Evolutionary conservation across 805 yeast species (phyloP).

Genomic region (Lipomyces orientalis): DNA sequence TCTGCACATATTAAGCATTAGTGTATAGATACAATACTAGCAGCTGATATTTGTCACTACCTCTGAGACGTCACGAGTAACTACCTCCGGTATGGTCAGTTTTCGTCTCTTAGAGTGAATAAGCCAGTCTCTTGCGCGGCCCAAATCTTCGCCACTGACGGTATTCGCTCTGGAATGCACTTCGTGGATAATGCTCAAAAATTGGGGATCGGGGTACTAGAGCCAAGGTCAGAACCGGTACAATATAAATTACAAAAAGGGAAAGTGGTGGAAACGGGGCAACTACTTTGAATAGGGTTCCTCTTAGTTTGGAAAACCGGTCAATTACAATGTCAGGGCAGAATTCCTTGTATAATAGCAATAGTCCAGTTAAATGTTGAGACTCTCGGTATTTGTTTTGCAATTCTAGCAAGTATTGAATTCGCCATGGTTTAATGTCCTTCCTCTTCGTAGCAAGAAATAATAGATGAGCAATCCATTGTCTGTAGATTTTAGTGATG

Average conservation of each 20-base stretch:
- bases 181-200: slow-evolving; percentile 9
- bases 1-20: not conserved
- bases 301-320: slow-evolving; percentile 8
- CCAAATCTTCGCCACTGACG: not conserved
- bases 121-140: slow-evolving; percentile 12
- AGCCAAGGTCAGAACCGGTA: not conserved
- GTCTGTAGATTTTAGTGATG: slow-evolving; percentile 14
- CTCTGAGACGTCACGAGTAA: slow-evolving; percentile 7
- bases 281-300: slow-evolving; percentile 19
- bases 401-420: slow-evolving; percentile 29
- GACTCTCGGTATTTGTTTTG: slow-evolving; percentile 28
- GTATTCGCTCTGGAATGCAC: slow-evolving; percentile 3
- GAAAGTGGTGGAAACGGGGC: too few species aligned
- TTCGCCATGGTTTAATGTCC: slow-evolving; percentile 33
- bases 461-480: slow-evolving; percentile 31
- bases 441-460: slow-evolving; percentile 25
- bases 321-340: slow-evolving; percentile 31
- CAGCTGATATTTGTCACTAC: not conserved
- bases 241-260: too few species aligned
- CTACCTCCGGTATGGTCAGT: slow-evolving; percentile 12
- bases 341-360: slow-evolving; percentile 30
- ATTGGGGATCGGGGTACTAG: slow-evolving; percentile 24
- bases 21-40: not conserved
- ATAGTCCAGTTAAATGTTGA: slow-evolving; percentile 26
- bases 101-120: slow-evolving; percentile 20